A percentile compares a stretch with the other conserved stretches of the same genome.
phyloP scores from a whole-genome alignment of 2,329 filamentous ascomycete genomes.

The Phoma sp. region DNA sequence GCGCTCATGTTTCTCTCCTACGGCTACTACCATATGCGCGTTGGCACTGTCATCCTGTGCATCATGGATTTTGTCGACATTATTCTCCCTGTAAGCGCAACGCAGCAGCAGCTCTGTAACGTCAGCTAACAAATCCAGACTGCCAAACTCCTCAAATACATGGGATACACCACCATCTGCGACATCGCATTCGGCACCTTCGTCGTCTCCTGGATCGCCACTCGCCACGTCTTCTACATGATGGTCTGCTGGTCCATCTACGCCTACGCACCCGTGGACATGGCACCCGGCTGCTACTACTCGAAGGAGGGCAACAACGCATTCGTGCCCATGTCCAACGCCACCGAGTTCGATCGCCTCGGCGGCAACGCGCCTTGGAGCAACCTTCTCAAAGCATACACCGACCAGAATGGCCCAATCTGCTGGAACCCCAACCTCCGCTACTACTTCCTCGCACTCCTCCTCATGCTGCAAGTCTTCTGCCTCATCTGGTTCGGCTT shows the following conservation, averaged over 20 bases:
- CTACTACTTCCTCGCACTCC: conserved; percentile 76
- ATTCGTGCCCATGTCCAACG: conserved; percentile 64
- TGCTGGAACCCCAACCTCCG: conserved; percentile 81
- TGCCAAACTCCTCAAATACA: conserved; percentile 91
- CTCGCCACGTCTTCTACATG: conserved; percentile 82
- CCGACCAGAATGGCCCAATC: conserved; percentile 73
- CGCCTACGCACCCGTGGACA: conserved; percentile 66
- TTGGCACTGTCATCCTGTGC: conserved; percentile 87
- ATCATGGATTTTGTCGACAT: conserved; percentile 95
- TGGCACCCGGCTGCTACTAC: conserved; percentile 75
- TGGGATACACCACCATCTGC: conserved; percentile 77
- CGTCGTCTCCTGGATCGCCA: conserved; percentile 82
- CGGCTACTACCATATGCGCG: conserved; percentile 83
- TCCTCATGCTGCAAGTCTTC: conserved; percentile 80
- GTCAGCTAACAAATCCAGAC: conserved; percentile 59
- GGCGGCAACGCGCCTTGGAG: conserved; percentile 54
- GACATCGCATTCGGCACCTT: conserved; percentile 87
- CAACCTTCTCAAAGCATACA: conserved; percentile 78
- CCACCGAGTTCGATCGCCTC: conserved; percentile 40
- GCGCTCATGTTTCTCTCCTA: conserved; percentile 82
- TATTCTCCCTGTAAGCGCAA: conserved; percentile 72
- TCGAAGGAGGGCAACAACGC: conserved; percentile 64
- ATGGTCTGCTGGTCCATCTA: conserved; percentile 85
- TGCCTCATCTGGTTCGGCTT: conserved; percentile 88
- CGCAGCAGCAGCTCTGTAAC: background rate